Base-by-base conservation (phyloP, 208 protist species). In the Leptomonas seymouri region DNA sequence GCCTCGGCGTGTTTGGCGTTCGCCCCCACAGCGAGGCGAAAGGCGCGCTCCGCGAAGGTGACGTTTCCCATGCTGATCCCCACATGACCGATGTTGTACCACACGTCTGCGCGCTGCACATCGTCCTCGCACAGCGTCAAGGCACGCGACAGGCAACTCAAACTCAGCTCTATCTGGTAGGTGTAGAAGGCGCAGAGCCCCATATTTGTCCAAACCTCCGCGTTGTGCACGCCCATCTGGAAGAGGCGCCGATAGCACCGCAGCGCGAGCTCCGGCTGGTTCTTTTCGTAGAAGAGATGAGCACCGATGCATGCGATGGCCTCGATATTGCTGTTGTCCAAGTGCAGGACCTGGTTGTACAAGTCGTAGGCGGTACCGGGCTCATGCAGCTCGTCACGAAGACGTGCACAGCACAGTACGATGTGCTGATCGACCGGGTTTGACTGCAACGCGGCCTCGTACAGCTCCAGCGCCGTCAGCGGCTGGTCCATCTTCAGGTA, bases 21-120 rank as follows among this genome's bases (percentile, higher is more conserved):
- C 12, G 94, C 68, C 31, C 84, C 81, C 8, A 97, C 76, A 5
- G 96, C 90, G 39, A 99, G 74, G 30, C 94, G 90, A 63, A 99
- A 97, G 45, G 93, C 90, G 44, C 97, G 94, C 49, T 97, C 87
- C 1, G 97, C 97, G 30, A 98, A 83, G 20, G 45, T 50, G 0
- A 90, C 49, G 69, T 99, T 97, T 46, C 97, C 97, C 31, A 98
- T 85, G 21, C 88, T 82, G 63, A 99, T 89, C 5, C 93, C 94
- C 20, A 99, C 81, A 70, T 98, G 94, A 9, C 95, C 95, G 66
- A 99, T 91, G 80, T 99, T 99, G 81, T 98, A 99, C 95, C 95
- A 98, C 27, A 98, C 80, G 69, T 98, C 93, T 9, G 95, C 84
- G 18, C 80, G 74, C 64, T 84, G 65, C 25, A 79, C 74, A 58